Evolutionary conservation across 2,329 filamentous ascomycete genomes (phyloP).

Genomic region (Colletotrichum abscissum): DNA sequence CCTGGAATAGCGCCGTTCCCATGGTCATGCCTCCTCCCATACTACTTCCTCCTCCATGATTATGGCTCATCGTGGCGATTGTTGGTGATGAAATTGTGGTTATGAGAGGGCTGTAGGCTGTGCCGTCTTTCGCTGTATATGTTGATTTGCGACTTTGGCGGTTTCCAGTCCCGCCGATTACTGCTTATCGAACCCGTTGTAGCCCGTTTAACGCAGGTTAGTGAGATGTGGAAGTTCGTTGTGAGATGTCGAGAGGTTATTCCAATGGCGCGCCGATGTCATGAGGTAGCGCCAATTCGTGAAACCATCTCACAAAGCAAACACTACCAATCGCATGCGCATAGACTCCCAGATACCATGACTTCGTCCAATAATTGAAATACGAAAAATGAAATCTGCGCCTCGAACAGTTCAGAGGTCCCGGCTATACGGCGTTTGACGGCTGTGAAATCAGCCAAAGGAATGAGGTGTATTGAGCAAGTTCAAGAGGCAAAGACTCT

Average conservation of each 20-base stretch:
- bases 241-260: not conserved
- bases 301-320: constrained; percentile 7
- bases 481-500: constrained; percentile 26
- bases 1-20: constrained; percentile 53
- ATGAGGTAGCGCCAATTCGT: not conserved
- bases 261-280: not conserved
- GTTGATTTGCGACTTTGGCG: not conserved
- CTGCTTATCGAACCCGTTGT: not conserved
- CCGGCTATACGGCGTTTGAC: constrained; percentile 2
- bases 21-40: constrained; percentile 37
- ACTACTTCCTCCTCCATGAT: constrained; percentile 23
- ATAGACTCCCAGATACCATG: not conserved
- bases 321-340: not conserved
- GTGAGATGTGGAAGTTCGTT: not conserved
- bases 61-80: constrained; percentile 37
- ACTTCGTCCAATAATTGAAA: not conserved
- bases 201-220: not conserved
- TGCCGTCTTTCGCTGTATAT: not conserved
- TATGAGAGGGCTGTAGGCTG: not conserved
- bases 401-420: not conserved
- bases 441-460: not conserved
- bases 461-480: constrained; percentile 37
- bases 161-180: not conserved
- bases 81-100: not conserved
- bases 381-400: not conserved